Base-by-base conservation (phyloP, 2,329 filamentous ascomycete genomes). In the Beauveria asiatica region DNA sequence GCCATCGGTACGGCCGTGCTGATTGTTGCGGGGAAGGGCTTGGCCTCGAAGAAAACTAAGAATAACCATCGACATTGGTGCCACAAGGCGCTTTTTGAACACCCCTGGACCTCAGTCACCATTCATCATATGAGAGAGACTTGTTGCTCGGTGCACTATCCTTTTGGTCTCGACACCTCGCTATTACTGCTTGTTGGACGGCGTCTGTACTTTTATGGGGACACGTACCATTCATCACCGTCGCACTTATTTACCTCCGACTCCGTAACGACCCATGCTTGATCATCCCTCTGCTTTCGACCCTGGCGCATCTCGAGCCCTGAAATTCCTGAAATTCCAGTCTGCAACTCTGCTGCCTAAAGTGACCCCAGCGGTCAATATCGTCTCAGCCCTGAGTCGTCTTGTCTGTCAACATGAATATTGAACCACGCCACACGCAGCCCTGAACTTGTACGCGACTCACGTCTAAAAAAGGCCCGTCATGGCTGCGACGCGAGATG, bases 401-500 rank as follows among this genome's bases (percentile, higher is more conserved):
- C 44, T 19, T 25, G 21, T 33, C 9, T 45, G 52, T 19, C 37
- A 59, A 59, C 37, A 59, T 52, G 50, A 55, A 55, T 33, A 48
- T 44, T 54, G 37, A 33, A 27, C 56, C 33, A 51, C 52, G 57
- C 44, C 58, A 13, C 41, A 27, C 33, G 39, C 57, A 46, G 23
- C 16, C 37, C 60, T 57, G 61, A 39, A 61, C 44, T 56, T 19
- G 11, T 53, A 27, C 53, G 45, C 52, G 59, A 50, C 49, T 51
- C 49, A 33, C 39, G 9, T 11, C 27, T n/a, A 50, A 44, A 44
- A 48, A 52, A 46, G 51, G 48, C 52, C 45, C 37, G 25, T 45
- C 23, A 51, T 33, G 61, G 65, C 79, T 61, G 68, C 64, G 3
- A 51, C 61, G 30, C 55, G 57, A 37, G 48, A 61, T 11, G 44